These are phyloP conservation scores for Fomitiporia mediterranea DNA, from an alignment of 1,284 basidiomycete species.

Conservation along the genomic window DNA sequence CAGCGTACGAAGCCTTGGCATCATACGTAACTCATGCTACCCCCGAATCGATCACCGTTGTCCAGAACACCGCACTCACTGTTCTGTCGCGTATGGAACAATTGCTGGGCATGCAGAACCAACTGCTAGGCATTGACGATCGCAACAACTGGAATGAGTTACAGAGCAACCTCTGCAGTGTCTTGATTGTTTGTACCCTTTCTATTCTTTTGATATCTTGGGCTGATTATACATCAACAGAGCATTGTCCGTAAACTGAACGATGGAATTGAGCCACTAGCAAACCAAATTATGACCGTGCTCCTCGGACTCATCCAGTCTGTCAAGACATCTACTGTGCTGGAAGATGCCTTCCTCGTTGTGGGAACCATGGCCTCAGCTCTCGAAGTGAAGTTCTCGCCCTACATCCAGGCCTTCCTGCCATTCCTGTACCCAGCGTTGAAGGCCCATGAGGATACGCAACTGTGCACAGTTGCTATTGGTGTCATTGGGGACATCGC, in stretches of 20 bases:
- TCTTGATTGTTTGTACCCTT: slow-evolving; percentile 60
- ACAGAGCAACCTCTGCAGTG: slow-evolving; percentile 92
- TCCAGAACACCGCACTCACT: slow-evolving; percentile 79
- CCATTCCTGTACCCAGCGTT: slow-evolving; percentile 90
- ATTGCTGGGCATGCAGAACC: slow-evolving; percentile 81
- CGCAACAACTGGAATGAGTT: slow-evolving; percentile 99
- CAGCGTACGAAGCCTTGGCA: slow-evolving; percentile 94
- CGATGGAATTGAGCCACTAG: slow-evolving; percentile 80
- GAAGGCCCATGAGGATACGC: slow-evolving; percentile 90
- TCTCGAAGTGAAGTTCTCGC: slow-evolving; percentile 80
- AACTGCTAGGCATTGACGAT: slow-evolving; percentile 94
- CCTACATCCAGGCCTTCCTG: slow-evolving; percentile 88
- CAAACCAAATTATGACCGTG: slow-evolving; percentile 94
- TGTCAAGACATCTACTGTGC: slow-evolving; percentile 91
- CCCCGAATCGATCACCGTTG: slow-evolving; percentile 74
- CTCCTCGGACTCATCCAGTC: slow-evolving; percentile 82
- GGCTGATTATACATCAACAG: slow-evolving; percentile 36
- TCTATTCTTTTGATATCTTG: neutral
- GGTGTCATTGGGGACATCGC: slow-evolving; percentile 96
- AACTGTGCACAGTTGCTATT: slow-evolving; percentile 92
- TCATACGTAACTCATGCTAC: slow-evolving; percentile 83
- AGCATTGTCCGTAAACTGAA: slow-evolving; percentile 82
- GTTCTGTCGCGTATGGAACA: slow-evolving; percentile 89
- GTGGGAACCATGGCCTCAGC: slow-evolving; percentile 88
- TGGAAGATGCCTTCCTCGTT: slow-evolving; percentile 95